phyloP scores from a whole-genome alignment of 2,329 filamentous ascomycete species.

The Cordyceps cicadae region DNA sequence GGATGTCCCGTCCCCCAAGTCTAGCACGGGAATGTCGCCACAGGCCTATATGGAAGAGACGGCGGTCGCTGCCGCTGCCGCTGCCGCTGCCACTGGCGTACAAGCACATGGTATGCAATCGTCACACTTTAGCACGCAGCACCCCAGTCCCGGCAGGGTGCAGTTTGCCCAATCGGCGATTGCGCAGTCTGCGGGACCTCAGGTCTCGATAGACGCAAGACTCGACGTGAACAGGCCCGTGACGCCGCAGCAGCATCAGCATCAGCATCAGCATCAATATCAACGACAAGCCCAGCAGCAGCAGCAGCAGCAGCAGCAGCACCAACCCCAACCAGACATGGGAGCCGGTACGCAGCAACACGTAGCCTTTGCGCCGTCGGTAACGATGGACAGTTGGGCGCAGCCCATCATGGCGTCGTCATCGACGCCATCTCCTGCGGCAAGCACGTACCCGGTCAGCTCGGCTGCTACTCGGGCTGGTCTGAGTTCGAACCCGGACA shows the following conservation, averaged over 20 bases:
- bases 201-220: slow-evolving; percentile 3
- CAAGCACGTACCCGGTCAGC: neutral
- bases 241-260: neutral
- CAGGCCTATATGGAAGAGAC: slow-evolving; percentile 20
- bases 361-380: neutral
- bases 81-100: slow-evolving; percentile 1
- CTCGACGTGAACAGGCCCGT: neutral
- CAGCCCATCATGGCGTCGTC: slow-evolving; percentile 1
- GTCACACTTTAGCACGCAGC: slow-evolving; percentile 12
- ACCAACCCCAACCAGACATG: slow-evolving; percentile 6
- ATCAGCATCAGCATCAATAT: too few species aligned
- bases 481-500: neutral
- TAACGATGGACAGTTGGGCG: slow-evolving; percentile 4
- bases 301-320: neutral
- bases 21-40: slow-evolving; percentile 25
- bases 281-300: too few species aligned
- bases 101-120: slow-evolving; percentile 10
- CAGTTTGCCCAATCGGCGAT: slow-evolving; percentile 6
- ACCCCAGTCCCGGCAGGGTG: slow-evolving; percentile 1
- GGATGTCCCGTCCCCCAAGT: slow-evolving; percentile 49
- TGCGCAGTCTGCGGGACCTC: neutral
- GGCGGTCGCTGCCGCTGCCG: neutral
- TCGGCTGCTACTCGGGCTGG: neutral
- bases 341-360: neutral
- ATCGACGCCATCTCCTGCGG: neutral